Conservation (phyloP, 1,139 yeast species). For the Zhuliangozyma parablackwelliae region DNA sequence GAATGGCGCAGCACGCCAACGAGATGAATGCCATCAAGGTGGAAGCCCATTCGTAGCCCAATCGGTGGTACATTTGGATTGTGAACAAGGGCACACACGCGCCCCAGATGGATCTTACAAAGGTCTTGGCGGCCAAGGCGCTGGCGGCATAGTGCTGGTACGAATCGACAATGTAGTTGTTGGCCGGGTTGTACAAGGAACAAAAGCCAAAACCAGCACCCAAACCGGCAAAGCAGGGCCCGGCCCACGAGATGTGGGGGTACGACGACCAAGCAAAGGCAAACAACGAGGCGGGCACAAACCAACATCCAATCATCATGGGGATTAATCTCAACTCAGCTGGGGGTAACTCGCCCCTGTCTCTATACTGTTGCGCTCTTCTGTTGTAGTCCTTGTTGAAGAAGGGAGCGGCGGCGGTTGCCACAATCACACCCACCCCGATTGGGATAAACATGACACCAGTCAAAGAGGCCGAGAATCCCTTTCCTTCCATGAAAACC, state of each 20-base stretch:
- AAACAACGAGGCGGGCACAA: constrained; percentile 53
- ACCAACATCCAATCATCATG: constrained; percentile 63
- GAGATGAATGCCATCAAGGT: constrained; percentile 62
- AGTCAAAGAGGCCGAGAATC: constrained; percentile 53
- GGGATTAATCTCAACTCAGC: constrained; percentile 59
- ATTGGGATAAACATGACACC: constrained; percentile 73
- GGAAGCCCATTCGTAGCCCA: constrained; percentile 72
- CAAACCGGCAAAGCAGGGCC: constrained; percentile 57
- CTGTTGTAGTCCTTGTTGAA: constrained; percentile 57
- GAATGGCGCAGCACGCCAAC: constrained; percentile 59
- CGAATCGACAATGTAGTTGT: constrained; percentile 66
- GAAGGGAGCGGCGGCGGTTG: constrained; percentile 50
- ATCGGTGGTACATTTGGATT: constrained; percentile 69
- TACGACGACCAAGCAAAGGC: constrained; percentile 63
- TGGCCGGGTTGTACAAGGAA: constrained; percentile 60
- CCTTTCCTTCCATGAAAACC: constrained; percentile 62
- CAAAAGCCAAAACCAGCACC: constrained; percentile 62
- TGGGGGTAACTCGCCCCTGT: constrained; percentile 53
- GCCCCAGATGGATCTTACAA: constrained; percentile 67
- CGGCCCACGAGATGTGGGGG: constrained; percentile 55
- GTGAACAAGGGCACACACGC: constrained; percentile 72
- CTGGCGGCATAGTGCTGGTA: constrained; percentile 71
- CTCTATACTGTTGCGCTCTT: constrained; percentile 46
- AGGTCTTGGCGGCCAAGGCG: constrained; percentile 64
- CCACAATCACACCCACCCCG: constrained; percentile 58